phyloP scores from a whole-genome alignment of 441 rosid genomes.

The Bocquillonia castaneifolia region DNA sequence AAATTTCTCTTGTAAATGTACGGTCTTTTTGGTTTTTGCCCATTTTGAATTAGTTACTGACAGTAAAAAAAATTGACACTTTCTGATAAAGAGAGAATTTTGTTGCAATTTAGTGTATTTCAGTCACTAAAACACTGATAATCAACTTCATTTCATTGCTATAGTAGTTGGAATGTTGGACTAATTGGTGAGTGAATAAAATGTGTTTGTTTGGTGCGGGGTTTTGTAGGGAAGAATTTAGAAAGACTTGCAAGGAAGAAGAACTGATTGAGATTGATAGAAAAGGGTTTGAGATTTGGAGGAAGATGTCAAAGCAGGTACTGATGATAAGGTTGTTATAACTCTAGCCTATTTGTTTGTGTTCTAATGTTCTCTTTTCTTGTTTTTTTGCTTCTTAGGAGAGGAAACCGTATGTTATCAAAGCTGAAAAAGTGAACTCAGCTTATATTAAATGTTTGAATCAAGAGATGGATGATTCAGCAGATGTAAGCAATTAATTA shows the following conservation, averaged over 20 bases:
- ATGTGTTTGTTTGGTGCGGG: conserved; percentile 3
- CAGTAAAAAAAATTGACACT: too few relatives aligned
- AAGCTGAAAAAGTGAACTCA: conserved; percentile 38
- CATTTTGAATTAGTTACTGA: not conserved
- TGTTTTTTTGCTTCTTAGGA: conserved; percentile 38
- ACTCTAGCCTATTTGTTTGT: not conserved
- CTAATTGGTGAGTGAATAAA: not conserved
- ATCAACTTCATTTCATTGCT: not conserved
- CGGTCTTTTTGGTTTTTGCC: not conserved
- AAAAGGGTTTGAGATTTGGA: conserved; percentile 56
- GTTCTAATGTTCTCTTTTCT: not conserved
- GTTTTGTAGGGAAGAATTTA: conserved; percentile 43
- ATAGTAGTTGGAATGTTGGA: not conserved
- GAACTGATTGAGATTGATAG: conserved; percentile 34
- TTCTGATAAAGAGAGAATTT: not conserved
- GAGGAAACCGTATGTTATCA: conserved; percentile 36
- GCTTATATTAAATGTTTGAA: conserved; percentile 32
- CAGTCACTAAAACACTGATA: not conserved
- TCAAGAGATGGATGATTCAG: conserved; percentile 31
- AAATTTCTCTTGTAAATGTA: not conserved
- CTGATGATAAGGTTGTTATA: not conserved
- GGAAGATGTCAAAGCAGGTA: conserved; percentile 60
- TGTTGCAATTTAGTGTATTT: not conserved
- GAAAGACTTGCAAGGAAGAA: conserved; percentile 15
- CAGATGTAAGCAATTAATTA: conserved; percentile 48